Evolutionary conservation across 2,329 filamentous ascomycete species (phyloP), one percentile per base, ranked within the genome.

Genomic region (Venturia aucupariae): DNA sequence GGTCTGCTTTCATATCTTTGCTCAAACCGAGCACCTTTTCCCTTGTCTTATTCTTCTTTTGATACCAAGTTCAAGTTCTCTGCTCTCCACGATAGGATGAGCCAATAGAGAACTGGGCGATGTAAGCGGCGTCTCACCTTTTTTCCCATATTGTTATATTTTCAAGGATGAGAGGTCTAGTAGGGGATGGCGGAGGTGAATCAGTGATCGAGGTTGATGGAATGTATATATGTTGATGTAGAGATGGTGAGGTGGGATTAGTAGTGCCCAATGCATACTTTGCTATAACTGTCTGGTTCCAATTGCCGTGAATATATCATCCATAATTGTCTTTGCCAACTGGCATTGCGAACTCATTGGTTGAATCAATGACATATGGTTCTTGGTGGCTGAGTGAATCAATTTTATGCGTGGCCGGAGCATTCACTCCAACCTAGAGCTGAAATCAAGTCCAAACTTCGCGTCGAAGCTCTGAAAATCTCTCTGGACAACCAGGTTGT

Each of bases 211-310:
- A 57, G 8, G 10, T 35, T 27, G 51, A 32, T 57, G 27, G 30
- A n/a, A 15, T 57, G 51, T 57, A 57, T 22, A 57, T 57, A 57
- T 57, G 51, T n/a, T 35, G 51, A 57, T 57, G 27, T 19, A n/a
- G 15, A 32, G 27, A 4, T 35, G 27, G 24, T 32, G 30, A 32
- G 51, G 51, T 57, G 17, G 35, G 27, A 35, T 27, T 57, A 35
- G 27, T 35, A 35, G 15, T 57, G 19, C 7, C 11, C 30, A 57
- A 57, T 57, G 51, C 30, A 35, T 32, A 32, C 30, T 57, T 2
- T 35, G 19, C 17, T 57, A 35, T 11, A 57, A n/a, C 1, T 51
- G 8, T 27, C n/a, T 17, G 22, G 22, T 17, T 27, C 13, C 22
- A 8, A 22, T 7, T 46, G n/a, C n/a, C 2, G 22, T 51, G 24